A percentile compares a stretch with the other conserved stretches of the same genome.
Evolutionary conservation across 768 basidiomycete genomes (phyloP).

Genomic region (Auricularia cornea): DNA sequence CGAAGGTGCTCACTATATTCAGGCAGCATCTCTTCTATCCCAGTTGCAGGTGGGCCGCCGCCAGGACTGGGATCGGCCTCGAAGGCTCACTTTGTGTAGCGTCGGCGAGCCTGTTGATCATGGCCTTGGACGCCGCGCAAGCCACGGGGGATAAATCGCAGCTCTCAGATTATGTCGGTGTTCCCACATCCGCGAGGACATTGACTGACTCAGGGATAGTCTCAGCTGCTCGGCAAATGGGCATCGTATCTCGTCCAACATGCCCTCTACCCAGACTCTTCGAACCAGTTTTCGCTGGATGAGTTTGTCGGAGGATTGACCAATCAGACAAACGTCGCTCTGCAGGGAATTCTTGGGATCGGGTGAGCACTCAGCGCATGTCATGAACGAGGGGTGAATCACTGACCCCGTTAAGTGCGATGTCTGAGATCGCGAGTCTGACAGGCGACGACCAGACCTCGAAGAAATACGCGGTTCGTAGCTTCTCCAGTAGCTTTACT

Average conservation of each 20-base stretch:
- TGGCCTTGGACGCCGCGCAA: constrained; percentile 55
- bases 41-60: too few species aligned
- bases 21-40: too few species aligned
- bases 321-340: constrained; percentile 18
- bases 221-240: constrained; percentile 53
- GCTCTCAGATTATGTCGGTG: constrained; percentile 35
- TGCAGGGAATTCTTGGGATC: constrained; percentile 41
- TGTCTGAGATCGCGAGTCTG: too few species aligned
- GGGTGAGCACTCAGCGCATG: too few species aligned
- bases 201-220: too few species aligned
- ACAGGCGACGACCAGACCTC: too few species aligned
- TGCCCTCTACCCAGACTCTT: constrained; percentile 18
- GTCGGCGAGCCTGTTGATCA: constrained; percentile 44
- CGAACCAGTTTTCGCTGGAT: not conserved
- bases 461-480: too few species aligned
- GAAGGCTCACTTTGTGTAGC: too few species aligned
- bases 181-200: not conserved
- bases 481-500: too few species aligned
- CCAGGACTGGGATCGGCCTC: too few species aligned
- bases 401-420: not conserved
- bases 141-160: constrained; percentile 43
- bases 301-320: not conserved
- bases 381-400: too few species aligned
- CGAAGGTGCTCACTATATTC: too few species aligned
- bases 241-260: constrained; percentile 50